phyloP scores from a whole-genome alignment of 306 rosid species.

The Vigna nakashimae region DNA sequence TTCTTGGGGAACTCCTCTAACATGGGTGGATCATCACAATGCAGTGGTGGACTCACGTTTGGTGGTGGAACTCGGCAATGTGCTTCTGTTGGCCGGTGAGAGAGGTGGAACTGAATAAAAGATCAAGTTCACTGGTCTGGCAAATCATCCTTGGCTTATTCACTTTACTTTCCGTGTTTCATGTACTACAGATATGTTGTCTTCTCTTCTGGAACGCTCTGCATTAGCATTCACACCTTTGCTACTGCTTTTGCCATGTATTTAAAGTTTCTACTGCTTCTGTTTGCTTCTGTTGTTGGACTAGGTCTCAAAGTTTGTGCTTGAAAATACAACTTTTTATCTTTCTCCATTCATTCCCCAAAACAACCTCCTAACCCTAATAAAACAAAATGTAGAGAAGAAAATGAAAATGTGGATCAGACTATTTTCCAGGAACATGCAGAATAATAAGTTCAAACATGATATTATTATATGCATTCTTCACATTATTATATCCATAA shows the following conservation, averaged over 20 bases:
- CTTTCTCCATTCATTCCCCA: background rate
- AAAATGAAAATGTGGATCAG: background rate
- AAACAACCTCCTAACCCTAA: too few species aligned
- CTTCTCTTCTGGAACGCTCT: constrained; percentile 20
- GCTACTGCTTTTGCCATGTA: constrained; percentile 33
- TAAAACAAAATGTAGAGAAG: background rate
- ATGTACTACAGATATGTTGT: background rate
- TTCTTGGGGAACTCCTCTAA: constrained; percentile 54
- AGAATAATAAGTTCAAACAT: too few species aligned
- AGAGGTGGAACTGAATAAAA: constrained; percentile 29
- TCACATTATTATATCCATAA: too few species aligned
- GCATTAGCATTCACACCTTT: constrained; percentile 35
- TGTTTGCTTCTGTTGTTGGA: constrained; percentile 34
- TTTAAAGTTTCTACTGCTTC: background rate
- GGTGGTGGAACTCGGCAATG: constrained; percentile 61
- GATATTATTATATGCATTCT: too few species aligned
- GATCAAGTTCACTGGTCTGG: constrained; percentile 56
- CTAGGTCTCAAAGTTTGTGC: constrained; percentile 31
- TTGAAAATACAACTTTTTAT: constrained; percentile 8
- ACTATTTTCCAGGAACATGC: too few species aligned
- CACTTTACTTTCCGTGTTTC: constrained; percentile 41
- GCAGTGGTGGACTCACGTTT: constrained; percentile 57
- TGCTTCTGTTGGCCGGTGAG: constrained; percentile 68
- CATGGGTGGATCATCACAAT: constrained; percentile 59
- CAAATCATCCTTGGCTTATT: constrained; percentile 98